Conservation (phyloP, 164 flowering plant genomes). For the Stephania yunnanensis region DNA sequence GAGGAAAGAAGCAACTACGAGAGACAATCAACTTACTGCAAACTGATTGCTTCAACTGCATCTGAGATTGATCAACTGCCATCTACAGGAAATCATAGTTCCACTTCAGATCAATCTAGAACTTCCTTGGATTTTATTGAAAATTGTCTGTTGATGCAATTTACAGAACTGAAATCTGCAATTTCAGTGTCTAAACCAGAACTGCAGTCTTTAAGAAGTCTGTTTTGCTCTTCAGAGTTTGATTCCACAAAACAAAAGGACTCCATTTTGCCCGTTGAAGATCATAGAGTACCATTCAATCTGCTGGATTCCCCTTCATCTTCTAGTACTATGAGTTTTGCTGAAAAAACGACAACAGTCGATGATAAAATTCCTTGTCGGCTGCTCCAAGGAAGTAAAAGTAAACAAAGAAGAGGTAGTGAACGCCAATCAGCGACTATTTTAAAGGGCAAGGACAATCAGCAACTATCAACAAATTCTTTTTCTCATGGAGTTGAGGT, state of each 20-base stretch:
- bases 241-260: slow-evolving; percentile 7
- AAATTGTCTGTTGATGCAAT: neutral
- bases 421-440: neutral
- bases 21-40: slow-evolving; percentile 4
- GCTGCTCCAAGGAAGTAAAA: slow-evolving; percentile 3
- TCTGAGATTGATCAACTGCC: neutral
- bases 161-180: neutral
- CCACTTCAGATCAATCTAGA: neutral
- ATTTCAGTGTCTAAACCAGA: neutral
- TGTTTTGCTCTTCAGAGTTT: slow-evolving; percentile 4
- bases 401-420: neutral
- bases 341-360: slow-evolving; percentile 2
- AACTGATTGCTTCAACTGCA: neutral
- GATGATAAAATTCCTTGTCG: slow-evolving; percentile 4
- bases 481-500: slow-evolving; percentile 34
- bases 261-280: neutral
- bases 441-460: slow-evolving; percentile 7
- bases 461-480: slow-evolving; percentile 1
- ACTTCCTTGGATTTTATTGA: neutral
- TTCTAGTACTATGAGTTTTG: neutral
- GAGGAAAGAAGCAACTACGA: slow-evolving; percentile 4
- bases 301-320: slow-evolving; percentile 7
- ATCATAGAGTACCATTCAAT: slow-evolving; percentile 1
- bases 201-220: slow-evolving; percentile 1
- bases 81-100: neutral